These are phyloP conservation scores for Magnolia changhungtana DNA, from an alignment of 164 flowering plant genomes.

Conservation along the genomic window DNA sequence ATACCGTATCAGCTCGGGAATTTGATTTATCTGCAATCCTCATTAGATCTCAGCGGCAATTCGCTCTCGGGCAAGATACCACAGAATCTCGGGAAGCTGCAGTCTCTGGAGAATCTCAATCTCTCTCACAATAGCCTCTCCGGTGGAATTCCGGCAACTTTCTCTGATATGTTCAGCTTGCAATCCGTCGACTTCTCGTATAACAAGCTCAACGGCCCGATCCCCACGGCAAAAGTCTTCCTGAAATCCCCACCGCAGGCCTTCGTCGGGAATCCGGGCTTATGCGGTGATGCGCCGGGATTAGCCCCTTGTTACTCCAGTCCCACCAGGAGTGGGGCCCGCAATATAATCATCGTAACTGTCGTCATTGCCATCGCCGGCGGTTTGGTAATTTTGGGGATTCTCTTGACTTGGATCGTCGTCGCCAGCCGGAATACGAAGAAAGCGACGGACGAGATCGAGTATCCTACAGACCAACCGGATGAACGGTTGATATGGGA, in stretches of 20 bases:
- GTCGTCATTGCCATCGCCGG: neutral
- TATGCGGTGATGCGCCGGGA: constrained; percentile 21
- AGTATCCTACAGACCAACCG: neutral
- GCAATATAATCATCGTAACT: constrained; percentile 6
- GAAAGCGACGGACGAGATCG: neutral
- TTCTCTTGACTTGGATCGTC: neutral
- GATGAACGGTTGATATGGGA: constrained; percentile 17
- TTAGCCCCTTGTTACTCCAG: constrained; percentile 12
- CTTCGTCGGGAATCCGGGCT: constrained; percentile 21
- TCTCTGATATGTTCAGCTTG: constrained; percentile 19
- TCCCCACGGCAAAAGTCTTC: constrained; percentile 18
- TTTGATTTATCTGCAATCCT: constrained; percentile 9
- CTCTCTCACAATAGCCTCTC: constrained; percentile 25
- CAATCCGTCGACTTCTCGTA: constrained; percentile 22
- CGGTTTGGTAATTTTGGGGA: neutral
- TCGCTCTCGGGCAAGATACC: constrained; percentile 23
- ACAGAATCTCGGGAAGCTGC: constrained; percentile 18
- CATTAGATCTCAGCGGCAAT: constrained; percentile 26
- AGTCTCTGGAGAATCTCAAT: constrained; percentile 15
- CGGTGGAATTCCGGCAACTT: constrained; percentile 18
- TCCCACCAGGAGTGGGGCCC: neutral
- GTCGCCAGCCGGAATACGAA: neutral
- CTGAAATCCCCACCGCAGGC: constrained; percentile 12
- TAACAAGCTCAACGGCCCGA: constrained; percentile 25
- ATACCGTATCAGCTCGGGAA: constrained; percentile 29